Evolutionary conservation across 2,329 filamentous ascomycete genomes (phyloP).

Genomic region (Colletotrichum sp.): DNA sequence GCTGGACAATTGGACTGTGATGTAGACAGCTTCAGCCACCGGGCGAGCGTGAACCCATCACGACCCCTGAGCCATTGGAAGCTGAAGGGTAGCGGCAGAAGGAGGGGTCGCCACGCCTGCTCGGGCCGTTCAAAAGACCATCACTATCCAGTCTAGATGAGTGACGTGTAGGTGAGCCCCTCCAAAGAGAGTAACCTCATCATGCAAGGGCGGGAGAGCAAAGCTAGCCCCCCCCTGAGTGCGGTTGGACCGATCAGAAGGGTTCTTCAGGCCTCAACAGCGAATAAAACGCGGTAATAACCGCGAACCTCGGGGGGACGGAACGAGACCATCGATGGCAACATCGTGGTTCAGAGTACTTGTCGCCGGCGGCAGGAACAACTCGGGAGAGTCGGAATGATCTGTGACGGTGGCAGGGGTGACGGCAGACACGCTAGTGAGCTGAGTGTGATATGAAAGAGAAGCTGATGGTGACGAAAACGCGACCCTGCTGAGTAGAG

Average conservation of each 20-base stretch:
- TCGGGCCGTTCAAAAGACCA: not conserved
- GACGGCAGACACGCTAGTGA: not conserved
- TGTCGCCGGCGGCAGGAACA: not conserved
- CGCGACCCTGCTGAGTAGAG: not conserved
- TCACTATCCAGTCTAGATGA: not conserved
- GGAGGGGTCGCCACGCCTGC: not conserved
- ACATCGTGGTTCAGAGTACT: not conserved
- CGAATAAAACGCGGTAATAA: not conserved
- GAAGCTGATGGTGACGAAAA: not conserved
- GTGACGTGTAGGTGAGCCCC: not conserved
- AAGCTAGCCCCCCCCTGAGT: not conserved
- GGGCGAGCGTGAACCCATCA: not conserved
- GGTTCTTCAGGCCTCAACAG: not conserved
- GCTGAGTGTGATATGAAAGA: not conserved
- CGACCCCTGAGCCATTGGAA: not conserved
- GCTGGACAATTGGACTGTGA: not conserved
- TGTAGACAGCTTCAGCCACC: not conserved
- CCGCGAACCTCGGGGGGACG: not conserved
- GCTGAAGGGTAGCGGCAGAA: not conserved
- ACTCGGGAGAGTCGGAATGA: not conserved
- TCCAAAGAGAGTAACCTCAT: not conserved
- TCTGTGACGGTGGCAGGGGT: not conserved
- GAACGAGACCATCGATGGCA: not conserved
- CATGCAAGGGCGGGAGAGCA: slow-evolving; percentile 10
- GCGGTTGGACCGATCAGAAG: not conserved